Percentiles rank a stretch among this genome's conserved stretches.
Evolutionary conservation across 176 grass and related monocot species (phyloP).

Genomic region (Leersia perrieri): DNA sequence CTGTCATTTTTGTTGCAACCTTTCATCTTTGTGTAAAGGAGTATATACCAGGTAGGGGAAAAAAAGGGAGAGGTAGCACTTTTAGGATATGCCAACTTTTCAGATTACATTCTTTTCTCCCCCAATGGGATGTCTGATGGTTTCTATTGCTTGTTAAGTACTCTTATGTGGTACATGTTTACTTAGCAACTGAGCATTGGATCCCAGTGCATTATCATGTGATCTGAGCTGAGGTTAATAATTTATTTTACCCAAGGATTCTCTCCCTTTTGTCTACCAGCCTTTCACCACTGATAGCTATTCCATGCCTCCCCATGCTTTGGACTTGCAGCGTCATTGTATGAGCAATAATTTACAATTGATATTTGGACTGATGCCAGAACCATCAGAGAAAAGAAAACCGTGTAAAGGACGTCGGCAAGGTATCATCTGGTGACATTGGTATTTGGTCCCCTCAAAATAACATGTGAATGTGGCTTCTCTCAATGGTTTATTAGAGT

Average conservation of each 20-base stretch:
- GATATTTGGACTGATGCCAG: neutral
- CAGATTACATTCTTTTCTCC: neutral
- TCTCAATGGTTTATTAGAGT: neutral
- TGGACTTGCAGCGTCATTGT: neutral
- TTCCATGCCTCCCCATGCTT: neutral
- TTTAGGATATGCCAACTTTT: slow-evolving; percentile 29
- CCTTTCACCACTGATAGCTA: neutral
- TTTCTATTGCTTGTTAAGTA: neutral
- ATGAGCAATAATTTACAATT: neutral
- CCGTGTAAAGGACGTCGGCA: slow-evolving; percentile 1
- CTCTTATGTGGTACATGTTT: neutral
- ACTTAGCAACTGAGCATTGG: slow-evolving; percentile 6
- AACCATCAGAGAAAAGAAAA: neutral
- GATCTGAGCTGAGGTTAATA: neutral
- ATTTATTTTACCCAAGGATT: neutral
- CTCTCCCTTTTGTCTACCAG: neutral
- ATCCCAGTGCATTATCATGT: slow-evolving; percentile 23
- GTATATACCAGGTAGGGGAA: slow-evolving; percentile 12
- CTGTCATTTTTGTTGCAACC: neutral
- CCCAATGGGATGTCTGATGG: neutral
- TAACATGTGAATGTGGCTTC: neutral
- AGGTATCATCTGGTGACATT: neutral
- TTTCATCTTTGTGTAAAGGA: slow-evolving; percentile 37
- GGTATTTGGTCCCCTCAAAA: neutral
- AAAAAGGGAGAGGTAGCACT: neutral